These are phyloP conservation scores for Casuarina cunninghamiana DNA, from an alignment of 306 rosid genomes.

Conservation along the genomic window DNA sequence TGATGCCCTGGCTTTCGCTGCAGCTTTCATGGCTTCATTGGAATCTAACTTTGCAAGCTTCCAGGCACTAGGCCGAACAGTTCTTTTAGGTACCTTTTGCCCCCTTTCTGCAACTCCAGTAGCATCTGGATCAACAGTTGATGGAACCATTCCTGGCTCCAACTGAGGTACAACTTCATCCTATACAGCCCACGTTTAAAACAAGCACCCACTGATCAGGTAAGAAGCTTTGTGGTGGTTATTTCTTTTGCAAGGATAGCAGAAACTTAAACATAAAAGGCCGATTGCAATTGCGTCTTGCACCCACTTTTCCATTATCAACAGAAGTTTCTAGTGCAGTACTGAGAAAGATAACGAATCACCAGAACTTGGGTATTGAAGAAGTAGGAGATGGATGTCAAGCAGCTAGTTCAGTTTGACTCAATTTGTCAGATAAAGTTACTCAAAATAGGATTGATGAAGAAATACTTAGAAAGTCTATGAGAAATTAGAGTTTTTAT, in stretches of 20 bases:
- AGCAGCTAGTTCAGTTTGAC: too few species aligned
- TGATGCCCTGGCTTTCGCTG: slow-evolving; percentile 97
- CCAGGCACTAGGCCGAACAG: slow-evolving; percentile 92
- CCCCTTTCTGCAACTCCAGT: slow-evolving; percentile 73
- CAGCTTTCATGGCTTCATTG: slow-evolving; percentile 80
- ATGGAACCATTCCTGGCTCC: slow-evolving; percentile 98
- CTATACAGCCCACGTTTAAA: slow-evolving; percentile 44
- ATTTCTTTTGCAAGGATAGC: background rate
- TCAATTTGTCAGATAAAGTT: too few species aligned
- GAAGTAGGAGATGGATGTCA: too few species aligned
- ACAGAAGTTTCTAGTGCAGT: too few species aligned
- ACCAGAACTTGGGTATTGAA: too few species aligned
- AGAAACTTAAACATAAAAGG: background rate
- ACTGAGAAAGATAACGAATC: too few species aligned
- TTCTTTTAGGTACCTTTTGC: slow-evolving; percentile 64
- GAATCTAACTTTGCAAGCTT: slow-evolving; percentile 92
- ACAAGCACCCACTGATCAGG: slow-evolving; percentile 23
- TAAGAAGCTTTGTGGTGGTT: background rate
- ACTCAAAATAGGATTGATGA: too few species aligned
- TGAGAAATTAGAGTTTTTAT: too few species aligned
- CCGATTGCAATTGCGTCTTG: background rate
- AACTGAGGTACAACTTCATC: slow-evolving; percentile 97
- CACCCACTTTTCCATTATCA: background rate
- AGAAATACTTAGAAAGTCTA: too few species aligned
- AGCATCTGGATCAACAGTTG: slow-evolving; percentile 96